These are phyloP conservation scores for Sisymbrium altissimum DNA, from an alignment of 345 rosid genomes.

Conservation along the genomic window DNA sequence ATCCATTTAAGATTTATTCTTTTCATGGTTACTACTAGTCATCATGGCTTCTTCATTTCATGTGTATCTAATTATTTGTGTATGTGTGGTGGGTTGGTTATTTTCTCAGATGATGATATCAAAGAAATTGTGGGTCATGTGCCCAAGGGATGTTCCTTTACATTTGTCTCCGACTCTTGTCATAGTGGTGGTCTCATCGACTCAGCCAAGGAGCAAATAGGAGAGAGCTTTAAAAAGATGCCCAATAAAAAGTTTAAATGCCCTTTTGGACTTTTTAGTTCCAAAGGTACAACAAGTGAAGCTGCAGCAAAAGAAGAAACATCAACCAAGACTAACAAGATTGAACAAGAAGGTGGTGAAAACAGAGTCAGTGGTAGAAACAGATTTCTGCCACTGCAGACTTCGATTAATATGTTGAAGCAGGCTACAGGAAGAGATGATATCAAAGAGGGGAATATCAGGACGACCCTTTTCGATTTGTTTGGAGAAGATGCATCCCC, in stretches of 20 bases:
- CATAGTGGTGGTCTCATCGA: constrained; percentile 90
- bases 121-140: constrained; percentile 67
- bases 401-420: constrained; percentile 67
- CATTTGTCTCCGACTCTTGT: constrained; percentile 80
- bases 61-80: background rate
- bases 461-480: constrained; percentile 68
- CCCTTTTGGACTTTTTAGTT: constrained; percentile 50
- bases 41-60: background rate
- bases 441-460: constrained; percentile 65
- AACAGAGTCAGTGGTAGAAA: constrained; percentile 6
- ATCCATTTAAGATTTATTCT: no score
- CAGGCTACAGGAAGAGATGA: constrained; percentile 77
- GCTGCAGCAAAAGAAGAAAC: background rate
- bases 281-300: background rate
- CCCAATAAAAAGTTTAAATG: constrained; percentile 6
- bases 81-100: background rate
- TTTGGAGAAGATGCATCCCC: constrained; percentile 89
- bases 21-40: no score
- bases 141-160: constrained; percentile 52
- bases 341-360: constrained; percentile 31
- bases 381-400: constrained; percentile 64
- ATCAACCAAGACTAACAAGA: background rate
- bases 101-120: constrained; percentile 74
- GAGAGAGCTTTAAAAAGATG: constrained; percentile 63
- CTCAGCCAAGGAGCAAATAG: constrained; percentile 79